These are phyloP conservation scores for Gastrodia elata DNA, from an alignment of 106 monocot genomes.

Conservation along the genomic window DNA sequence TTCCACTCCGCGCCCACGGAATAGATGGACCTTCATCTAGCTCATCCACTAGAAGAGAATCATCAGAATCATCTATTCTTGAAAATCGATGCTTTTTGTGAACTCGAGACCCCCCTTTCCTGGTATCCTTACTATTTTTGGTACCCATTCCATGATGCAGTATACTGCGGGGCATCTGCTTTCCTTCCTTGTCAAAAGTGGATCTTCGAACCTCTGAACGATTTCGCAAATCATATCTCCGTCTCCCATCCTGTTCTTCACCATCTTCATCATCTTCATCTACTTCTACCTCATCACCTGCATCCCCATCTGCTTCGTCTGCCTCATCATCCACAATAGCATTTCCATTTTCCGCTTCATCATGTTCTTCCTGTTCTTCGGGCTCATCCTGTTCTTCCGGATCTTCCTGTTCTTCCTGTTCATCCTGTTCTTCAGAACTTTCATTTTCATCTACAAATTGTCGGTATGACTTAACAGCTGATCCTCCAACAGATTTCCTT, in stretches of 20 bases:
- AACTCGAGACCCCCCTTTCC: slow-evolving; percentile 67
- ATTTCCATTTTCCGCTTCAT: slow-evolving; percentile 53
- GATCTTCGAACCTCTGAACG: slow-evolving; percentile 79
- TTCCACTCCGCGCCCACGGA: slow-evolving; percentile 77
- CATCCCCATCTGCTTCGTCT: slow-evolving; percentile 58
- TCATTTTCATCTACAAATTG: slow-evolving; percentile 73
- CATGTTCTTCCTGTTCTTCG: slow-evolving; percentile 33
- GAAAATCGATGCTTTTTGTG: slow-evolving; percentile 63
- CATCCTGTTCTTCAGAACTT: slow-evolving; percentile 55
- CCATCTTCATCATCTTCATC: slow-evolving; percentile 78
- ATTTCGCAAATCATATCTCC: slow-evolving; percentile 83
- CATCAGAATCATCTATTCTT: slow-evolving; percentile 88
- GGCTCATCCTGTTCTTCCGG: slow-evolving; percentile 50
- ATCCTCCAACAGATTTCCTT: slow-evolving; percentile 37
- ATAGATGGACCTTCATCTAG: slow-evolving; percentile 72
- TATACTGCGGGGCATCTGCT: slow-evolving; percentile 76
- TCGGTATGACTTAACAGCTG: slow-evolving; percentile 36
- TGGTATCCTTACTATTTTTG: slow-evolving; percentile 56
- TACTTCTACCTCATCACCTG: slow-evolving; percentile 56
- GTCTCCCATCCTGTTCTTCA: slow-evolving; percentile 78
- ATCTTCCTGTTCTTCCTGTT: slow-evolving; percentile 35
- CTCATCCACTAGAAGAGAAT: slow-evolving; percentile 97
- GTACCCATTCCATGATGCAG: slow-evolving; percentile 76
- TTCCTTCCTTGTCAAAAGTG: slow-evolving; percentile 72
- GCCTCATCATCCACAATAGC: slow-evolving; percentile 37